Conservation (phyloP, 2,329 filamentous ascomycete genomes). For the Ophiostoma triangulosporum region DNA sequence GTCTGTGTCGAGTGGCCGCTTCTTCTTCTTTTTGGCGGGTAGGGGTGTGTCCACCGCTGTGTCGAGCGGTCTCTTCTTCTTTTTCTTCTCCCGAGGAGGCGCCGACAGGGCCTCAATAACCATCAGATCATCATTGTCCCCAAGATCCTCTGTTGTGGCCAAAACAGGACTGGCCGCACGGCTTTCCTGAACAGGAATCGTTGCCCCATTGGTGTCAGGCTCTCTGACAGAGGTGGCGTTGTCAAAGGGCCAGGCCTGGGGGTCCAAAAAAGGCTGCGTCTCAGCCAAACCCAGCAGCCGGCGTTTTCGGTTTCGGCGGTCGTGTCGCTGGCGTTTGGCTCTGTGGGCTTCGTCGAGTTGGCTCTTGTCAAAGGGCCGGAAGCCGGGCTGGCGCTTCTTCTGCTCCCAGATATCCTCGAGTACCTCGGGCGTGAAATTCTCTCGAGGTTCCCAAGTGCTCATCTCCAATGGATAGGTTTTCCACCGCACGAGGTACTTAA, state of each 20-base stretch:
- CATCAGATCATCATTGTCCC: not conserved
- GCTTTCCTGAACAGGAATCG: not conserved
- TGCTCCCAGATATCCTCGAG: constrained; percentile 28
- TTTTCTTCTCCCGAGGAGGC: not conserved
- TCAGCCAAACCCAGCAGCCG: constrained; percentile 22
- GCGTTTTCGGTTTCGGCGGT: constrained; percentile 32
- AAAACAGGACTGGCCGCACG: not conserved
- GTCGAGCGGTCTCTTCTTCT: not conserved
- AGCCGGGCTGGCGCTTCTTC: constrained; percentile 23
- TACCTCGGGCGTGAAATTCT: constrained; percentile 28
- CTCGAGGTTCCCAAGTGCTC: constrained; percentile 41
- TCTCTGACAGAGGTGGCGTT: not conserved
- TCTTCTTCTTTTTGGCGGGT: not conserved
- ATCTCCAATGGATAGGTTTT: constrained; percentile 41
- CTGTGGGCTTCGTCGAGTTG: constrained; percentile 20
- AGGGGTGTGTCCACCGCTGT: too few relatives aligned
- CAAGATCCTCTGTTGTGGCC: not conserved
- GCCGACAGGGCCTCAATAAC: not conserved
- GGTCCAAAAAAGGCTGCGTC: constrained; percentile 15
- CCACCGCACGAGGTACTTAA: constrained; percentile 52
- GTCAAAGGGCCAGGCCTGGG: not conserved
- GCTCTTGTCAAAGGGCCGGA: constrained; percentile 25
- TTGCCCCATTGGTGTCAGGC: not conserved
- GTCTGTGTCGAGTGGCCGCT: too few relatives aligned
- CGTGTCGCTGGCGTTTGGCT: constrained; percentile 17